Conservation (phyloP, 2,329 filamentous ascomycete species). For the Nemania abortiva region DNA sequence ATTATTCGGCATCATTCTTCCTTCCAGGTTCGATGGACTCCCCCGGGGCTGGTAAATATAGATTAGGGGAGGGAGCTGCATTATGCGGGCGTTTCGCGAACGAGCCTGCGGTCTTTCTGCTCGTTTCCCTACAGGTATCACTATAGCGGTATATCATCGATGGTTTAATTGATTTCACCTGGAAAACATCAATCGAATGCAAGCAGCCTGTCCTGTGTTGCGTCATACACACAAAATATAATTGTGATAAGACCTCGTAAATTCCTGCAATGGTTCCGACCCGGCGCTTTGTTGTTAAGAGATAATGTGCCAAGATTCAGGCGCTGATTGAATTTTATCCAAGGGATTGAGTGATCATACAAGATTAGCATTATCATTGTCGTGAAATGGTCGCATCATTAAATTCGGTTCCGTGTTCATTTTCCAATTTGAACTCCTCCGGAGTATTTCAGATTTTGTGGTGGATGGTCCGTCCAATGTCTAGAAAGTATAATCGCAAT, state of each 20-base stretch:
- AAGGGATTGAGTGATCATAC: slow-evolving; percentile 40
- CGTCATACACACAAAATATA: slow-evolving; percentile 5
- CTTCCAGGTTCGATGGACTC: slow-evolving; percentile 18
- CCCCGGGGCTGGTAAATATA: slow-evolving; percentile 17
- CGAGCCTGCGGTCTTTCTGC: slow-evolving; percentile 25
- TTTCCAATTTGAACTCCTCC: slow-evolving; percentile 7
- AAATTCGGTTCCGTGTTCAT: slow-evolving; percentile 18
- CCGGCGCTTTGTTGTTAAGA: not conserved
- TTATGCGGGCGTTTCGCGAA: slow-evolving; percentile 37
- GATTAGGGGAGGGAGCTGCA: slow-evolving; percentile 30
- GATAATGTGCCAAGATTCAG: not conserved
- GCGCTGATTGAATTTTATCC: not conserved
- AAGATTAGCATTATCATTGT: slow-evolving; percentile 48
- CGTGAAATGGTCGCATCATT: slow-evolving; percentile 30
- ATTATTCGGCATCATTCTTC: slow-evolving; percentile 14
- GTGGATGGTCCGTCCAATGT: not conserved
- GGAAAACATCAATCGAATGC: not conserved
- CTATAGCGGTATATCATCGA: slow-evolving; percentile 22
- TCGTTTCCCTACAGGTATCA: slow-evolving; percentile 16
- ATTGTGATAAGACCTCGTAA: not conserved
- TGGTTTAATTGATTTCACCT: slow-evolving; percentile 10
- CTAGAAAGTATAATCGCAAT: not conserved
- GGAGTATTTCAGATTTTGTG: not conserved
- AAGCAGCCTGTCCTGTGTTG: not conserved
- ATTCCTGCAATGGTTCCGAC: not conserved